Evolutionary conservation across 805 yeast genomes (phyloP), one percentile per base, ranked within the genome.

Genomic region (Candida oleophila): DNA sequence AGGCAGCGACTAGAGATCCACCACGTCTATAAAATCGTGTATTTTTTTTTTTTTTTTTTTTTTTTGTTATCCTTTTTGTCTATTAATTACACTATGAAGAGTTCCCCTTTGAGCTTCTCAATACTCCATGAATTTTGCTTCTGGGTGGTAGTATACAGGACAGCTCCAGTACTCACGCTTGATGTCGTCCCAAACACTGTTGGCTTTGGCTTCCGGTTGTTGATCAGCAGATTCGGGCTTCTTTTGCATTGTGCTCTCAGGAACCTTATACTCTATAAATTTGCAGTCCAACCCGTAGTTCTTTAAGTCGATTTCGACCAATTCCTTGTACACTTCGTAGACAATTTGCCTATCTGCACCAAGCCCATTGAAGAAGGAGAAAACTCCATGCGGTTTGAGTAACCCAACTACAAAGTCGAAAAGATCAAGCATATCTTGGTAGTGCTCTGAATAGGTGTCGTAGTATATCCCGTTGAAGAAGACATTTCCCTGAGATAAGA

Each of bases 401-500:
- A 91, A 68, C 0, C 96, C 97, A 16, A 89, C 95, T 3, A 88
- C 75, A 11, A 77, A 60, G 65, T 92, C 97, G 60, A 85, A 89
- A 22, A 92, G 71, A 43, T 88, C 92, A 41, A 89, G 71, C 94
- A 91, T 87, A 61, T 91, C 97, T 50, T 74, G 74, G 64, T 92
- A 91, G 61, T 89, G 95, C 61, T 91, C 98, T 52, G 96, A 87
- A 63, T 86, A 91, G 0, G 98, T 92, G 62, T 91, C 98, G 61
- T 87, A 91, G 65, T 91, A 91, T 32, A 92, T 87, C 3, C 97
- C 97, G 60, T 90, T 89, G 64, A 91, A 87, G 56, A 82, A 86
- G 1, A 86, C 82, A 21, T 87, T 87, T 2, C 76, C 75, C 36
- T 77, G 57, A 44, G 78, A 80, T 22, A 91, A 62, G 30, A 92